Evolutionary conservation across 2,329 filamentous ascomycete genomes (phyloP).

Genomic region (Didymella lethalis): DNA sequence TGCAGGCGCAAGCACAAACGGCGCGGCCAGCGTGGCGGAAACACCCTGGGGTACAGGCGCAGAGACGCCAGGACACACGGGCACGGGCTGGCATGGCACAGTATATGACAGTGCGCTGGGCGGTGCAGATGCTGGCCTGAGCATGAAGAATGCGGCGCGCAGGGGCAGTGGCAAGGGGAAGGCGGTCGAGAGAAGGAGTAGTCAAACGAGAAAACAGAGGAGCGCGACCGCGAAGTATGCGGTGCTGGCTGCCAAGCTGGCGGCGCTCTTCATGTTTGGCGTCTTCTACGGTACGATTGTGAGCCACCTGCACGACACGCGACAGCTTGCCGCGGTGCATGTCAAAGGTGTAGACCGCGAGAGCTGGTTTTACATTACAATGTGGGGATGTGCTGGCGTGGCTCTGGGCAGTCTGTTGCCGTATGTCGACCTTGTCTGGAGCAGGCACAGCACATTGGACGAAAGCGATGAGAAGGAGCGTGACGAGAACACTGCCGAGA

Average conservation of each 20-base stretch:
- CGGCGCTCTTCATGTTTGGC: slow-evolving; percentile 78
- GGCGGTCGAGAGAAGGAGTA: not conserved
- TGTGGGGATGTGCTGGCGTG: slow-evolving; percentile 85
- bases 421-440: slow-evolving; percentile 81
- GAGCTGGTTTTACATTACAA: slow-evolving; percentile 72
- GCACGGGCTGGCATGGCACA: slow-evolving; percentile 23
- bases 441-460: slow-evolving; percentile 55
- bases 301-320: slow-evolving; percentile 76
- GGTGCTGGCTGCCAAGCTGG: slow-evolving; percentile 65
- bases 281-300: slow-evolving; percentile 84
- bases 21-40: slow-evolving; percentile 60
- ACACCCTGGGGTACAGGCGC: slow-evolving; percentile 83
- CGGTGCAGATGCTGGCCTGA: slow-evolving; percentile 38
- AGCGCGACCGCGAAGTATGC: slow-evolving; percentile 46
- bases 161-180: slow-evolving; percentile 10
- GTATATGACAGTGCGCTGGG: slow-evolving; percentile 34
- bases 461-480: slow-evolving; percentile 16
- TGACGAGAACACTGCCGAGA: slow-evolving; percentile 44
- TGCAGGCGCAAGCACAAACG: slow-evolving; percentile 35
- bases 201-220: not conserved
- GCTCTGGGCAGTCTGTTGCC: slow-evolving; percentile 80
- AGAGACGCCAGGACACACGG: slow-evolving; percentile 65
- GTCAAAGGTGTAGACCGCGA: slow-evolving; percentile 64
- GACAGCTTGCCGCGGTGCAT: slow-evolving; percentile 69
- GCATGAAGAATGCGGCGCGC: slow-evolving; percentile 33